Conservation (phyloP, 768 basidiomycete genomes). For the Boletus pseudopeckii region DNA sequence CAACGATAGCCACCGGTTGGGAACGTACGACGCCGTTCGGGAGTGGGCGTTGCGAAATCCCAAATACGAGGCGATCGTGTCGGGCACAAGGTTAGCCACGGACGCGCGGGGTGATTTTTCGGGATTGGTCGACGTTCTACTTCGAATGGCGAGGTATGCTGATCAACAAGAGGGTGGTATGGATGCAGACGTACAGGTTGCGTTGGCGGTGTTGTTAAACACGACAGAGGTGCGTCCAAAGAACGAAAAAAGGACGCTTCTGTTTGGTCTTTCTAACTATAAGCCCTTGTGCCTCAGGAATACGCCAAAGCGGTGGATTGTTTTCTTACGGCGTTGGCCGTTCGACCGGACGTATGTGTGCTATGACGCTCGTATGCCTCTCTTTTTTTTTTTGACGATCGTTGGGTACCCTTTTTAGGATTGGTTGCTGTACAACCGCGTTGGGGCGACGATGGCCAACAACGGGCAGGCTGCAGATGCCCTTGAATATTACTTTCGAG, state of each 20-base stretch:
- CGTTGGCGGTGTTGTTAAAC: conserved; percentile 89
- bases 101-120: conserved; percentile 35
- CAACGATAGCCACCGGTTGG: conserved; percentile 76
- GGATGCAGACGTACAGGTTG: conserved; percentile 95
- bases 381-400: conserved; percentile 5
- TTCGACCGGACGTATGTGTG: conserved; percentile 73
- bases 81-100: conserved; percentile 30
- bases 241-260: background rate
- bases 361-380: background rate
- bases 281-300: conserved; percentile 49
- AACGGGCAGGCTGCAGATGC: conserved; percentile 77
- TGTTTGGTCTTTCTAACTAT: background rate
- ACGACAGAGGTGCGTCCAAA: conserved; percentile 69
- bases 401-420: conserved; percentile 48
- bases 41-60: conserved; percentile 72
- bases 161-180: conserved; percentile 51
- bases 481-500: conserved; percentile 81
- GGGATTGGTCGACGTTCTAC: conserved; percentile 69
- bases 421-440: conserved; percentile 88
- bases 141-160: conserved; percentile 66
- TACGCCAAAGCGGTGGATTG: conserved; percentile 92
- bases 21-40: conserved; percentile 77
- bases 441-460: conserved; percentile 94
- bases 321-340: conserved; percentile 82
- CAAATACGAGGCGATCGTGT: conserved; percentile 47